These are phyloP conservation scores for Agaricus subrufescens DNA, from an alignment of 768 basidiomycete species.

Conservation along the genomic window DNA sequence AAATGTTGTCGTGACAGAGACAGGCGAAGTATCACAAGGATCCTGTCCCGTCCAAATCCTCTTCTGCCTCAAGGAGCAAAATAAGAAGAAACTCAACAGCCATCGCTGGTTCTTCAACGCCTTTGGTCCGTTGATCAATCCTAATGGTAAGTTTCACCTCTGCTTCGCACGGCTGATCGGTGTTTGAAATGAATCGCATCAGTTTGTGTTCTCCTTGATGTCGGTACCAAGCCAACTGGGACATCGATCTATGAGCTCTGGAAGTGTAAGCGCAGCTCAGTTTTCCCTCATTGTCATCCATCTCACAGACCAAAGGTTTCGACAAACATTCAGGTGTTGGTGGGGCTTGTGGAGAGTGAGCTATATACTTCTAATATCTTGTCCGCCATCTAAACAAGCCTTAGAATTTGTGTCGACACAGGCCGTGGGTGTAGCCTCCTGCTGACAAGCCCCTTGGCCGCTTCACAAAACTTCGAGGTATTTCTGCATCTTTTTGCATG, in stretches of 20 bases:
- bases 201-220: slow-evolving; percentile 91
- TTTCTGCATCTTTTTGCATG: background rate
- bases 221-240: slow-evolving; percentile 92
- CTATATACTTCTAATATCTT: background rate
- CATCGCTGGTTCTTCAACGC: slow-evolving; percentile 99
- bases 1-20: slow-evolving; percentile 70
- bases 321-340: slow-evolving; percentile 84
- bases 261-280: slow-evolving; percentile 57
- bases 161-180: background rate
- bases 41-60: slow-evolving; percentile 81
- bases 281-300: background rate
- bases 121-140: slow-evolving; percentile 80
- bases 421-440: slow-evolving; percentile 70
- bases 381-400: background rate
- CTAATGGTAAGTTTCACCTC: slow-evolving; percentile 53
- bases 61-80: slow-evolving; percentile 92
- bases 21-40: slow-evolving; percentile 74
- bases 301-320: slow-evolving; percentile 42
- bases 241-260: slow-evolving; percentile 96
- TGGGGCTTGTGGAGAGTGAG: slow-evolving; percentile 92
- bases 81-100: slow-evolving; percentile 95
- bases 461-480: slow-evolving; percentile 94
- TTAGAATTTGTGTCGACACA: slow-evolving; percentile 77
- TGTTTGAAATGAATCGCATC: slow-evolving; percentile 5
- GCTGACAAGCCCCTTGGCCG: slow-evolving; percentile 73